Conservation (phyloP, 352 stramenopile genomes). For the Phytophthora nicotianae region DNA sequence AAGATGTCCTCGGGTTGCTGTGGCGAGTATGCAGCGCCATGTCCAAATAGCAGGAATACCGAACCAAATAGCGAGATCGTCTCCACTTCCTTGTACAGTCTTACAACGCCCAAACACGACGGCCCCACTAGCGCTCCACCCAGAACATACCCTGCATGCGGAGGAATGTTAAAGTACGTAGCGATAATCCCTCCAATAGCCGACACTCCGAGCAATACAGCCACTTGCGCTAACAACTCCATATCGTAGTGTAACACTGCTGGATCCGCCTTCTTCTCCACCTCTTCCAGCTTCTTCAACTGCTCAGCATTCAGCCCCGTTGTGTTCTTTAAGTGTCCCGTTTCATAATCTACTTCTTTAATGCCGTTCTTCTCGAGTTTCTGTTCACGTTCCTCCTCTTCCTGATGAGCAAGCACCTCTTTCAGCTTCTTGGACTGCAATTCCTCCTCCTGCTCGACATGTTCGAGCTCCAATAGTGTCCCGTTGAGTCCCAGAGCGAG, state of each 20-base stretch:
- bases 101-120: slow-evolving; percentile 85
- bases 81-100: slow-evolving; percentile 92
- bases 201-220: slow-evolving; percentile 76
- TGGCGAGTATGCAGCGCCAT: slow-evolving; percentile 76
- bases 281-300: slow-evolving; percentile 75
- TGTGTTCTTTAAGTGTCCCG: slow-evolving; percentile 76
- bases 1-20: slow-evolving; percentile 73
- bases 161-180: slow-evolving; percentile 88
- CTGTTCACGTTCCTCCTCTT: slow-evolving; percentile 78
- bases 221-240: slow-evolving; percentile 83
- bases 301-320: slow-evolving; percentile 66
- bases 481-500: slow-evolving; percentile 74
- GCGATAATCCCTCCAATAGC: slow-evolving; percentile 90
- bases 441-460: slow-evolving; percentile 83
- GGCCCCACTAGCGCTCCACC: slow-evolving; percentile 91
- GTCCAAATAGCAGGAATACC: slow-evolving; percentile 94
- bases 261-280: slow-evolving; percentile 83
- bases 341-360: slow-evolving; percentile 86
- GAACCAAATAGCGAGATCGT: slow-evolving; percentile 94
- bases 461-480: slow-evolving; percentile 77
- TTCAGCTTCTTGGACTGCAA: slow-evolving; percentile 81
- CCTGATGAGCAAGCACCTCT: slow-evolving; percentile 76
- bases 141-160: slow-evolving; percentile 92
- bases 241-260: slow-evolving; percentile 90
- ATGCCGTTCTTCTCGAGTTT: slow-evolving; percentile 83